Conservation (phyloP, 176 grass and related monocot species). For the Aegilops speltoides region DNA sequence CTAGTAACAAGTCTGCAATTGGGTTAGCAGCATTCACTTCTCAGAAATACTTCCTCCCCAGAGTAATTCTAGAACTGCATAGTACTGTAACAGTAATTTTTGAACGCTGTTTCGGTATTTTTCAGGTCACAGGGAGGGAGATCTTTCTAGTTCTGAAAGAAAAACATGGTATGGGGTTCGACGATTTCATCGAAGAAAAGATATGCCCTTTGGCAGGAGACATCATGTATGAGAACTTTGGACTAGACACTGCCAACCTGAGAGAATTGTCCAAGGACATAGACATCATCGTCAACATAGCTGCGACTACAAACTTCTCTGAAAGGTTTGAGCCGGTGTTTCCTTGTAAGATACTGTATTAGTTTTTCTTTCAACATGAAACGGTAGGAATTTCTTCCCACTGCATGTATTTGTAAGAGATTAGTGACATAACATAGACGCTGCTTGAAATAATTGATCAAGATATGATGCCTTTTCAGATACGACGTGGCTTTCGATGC, state of each 20-base stretch:
- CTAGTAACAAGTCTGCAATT: neutral
- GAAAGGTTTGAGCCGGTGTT: neutral
- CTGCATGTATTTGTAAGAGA: neutral
- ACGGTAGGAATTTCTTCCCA: neutral
- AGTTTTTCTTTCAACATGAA: no score
- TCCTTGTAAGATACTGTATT: neutral
- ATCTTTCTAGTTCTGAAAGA: neutral
- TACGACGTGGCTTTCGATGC: slow-evolving; percentile 54
- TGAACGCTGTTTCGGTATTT: neutral
- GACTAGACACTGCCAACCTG: neutral
- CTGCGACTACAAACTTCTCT: neutral
- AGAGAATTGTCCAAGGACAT: neutral
- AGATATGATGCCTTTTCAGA: slow-evolving; percentile 4
- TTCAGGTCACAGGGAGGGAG: neutral
- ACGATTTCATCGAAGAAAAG: neutral
- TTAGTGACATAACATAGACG: neutral
- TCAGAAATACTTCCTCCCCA: neutral
- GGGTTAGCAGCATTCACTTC: neutral
- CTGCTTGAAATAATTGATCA: neutral
- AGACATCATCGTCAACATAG: neutral
- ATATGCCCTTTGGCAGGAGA: neutral
- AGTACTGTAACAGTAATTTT: neutral
- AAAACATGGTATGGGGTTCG: neutral
- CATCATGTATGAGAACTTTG: neutral
- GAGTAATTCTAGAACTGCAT: neutral